Base-by-base conservation (phyloP, 768 basidiomycete species). In the Infundibulicybe gibba region DNA sequence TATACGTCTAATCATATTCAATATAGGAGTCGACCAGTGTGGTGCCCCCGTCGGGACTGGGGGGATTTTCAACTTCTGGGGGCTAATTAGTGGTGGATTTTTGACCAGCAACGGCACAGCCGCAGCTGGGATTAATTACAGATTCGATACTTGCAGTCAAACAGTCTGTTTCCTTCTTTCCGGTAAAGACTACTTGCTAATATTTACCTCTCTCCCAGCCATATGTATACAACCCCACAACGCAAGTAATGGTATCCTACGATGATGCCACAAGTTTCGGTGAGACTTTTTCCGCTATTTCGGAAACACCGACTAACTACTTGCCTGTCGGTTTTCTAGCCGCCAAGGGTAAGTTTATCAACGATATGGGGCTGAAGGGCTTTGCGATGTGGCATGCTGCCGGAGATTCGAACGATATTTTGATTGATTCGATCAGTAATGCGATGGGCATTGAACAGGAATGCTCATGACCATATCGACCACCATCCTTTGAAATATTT, bases 341-440 rank as follows among this genome's bases (percentile, higher is more conserved):
- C 51, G 72, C 66, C 45, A 87, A 89, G 61, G 85, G 85, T 5
- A 45, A 63, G 1, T 87, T 75, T 58, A 85, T 88, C 61, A 69
- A 74, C 47, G 53, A 66, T 12, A 61, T 64, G 2, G 71, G 71
- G 2, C 65, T 90, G 3, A 69, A 63, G 41, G 87, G 87, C 1
- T 87, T 85, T 58, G 63, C 80, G 1, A 76, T 86, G 63, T 88
- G 84, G 84, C 73, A 86, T 53, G 70, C 77, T 35, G 75, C 72
- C 3, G 83, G 83, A 6, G 86, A 87, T 59, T 72, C 60, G n/a
- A 40, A 76, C 2, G 68, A 83, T 55, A 75, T 81, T 30, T 72
- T 87, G 17, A 56, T 87, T 1, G 67, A 76, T 48, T 61, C 83
- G 4, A 83, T 87, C 44, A 67, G 65, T 41, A 52, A 62, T 34